Percentiles rank a stretch among this genome's conserved stretches.
Conservation (phyloP, 441 rosid species). For the Macaranga tanarius region DNA sequence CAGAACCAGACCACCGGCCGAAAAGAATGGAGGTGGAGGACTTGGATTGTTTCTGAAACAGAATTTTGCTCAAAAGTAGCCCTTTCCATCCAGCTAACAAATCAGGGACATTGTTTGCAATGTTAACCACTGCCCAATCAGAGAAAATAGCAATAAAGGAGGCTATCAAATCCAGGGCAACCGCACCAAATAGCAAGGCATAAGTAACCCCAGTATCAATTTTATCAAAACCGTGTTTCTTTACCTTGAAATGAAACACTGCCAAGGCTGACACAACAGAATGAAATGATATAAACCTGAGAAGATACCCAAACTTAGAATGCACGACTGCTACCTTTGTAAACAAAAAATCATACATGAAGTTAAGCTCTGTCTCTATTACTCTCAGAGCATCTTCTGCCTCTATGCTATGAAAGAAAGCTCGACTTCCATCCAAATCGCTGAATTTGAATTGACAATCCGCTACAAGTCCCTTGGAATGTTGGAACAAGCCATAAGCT, state of each 20-base stretch:
- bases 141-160: not conserved
- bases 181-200: slow-evolving; percentile 10
- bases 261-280: slow-evolving; percentile 3
- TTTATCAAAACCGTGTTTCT: not conserved
- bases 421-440: slow-evolving; percentile 20
- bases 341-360: not conserved
- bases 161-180: not conserved
- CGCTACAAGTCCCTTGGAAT: slow-evolving; percentile 36
- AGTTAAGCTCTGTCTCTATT: not conserved
- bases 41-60: too few relatives aligned
- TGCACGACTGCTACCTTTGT: not conserved
- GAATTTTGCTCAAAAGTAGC: too few relatives aligned
- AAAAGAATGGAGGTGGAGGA: too few relatives aligned
- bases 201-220: slow-evolving; percentile 4
- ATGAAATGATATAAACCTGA: not conserved
- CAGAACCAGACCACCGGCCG: too few relatives aligned
- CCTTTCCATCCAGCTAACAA: too few relatives aligned
- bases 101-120: too few relatives aligned
- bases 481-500: slow-evolving; percentile 33
- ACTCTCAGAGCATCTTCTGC: not conserved
- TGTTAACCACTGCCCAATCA: not conserved
- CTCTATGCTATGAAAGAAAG: not conserved
- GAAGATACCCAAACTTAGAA: not conserved
- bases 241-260: not conserved
- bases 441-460: slow-evolving; percentile 11